A percentile compares a stretch with the other conserved stretches of the same genome.
Conservation (phyloP, 371 early-diverging fungal species). For the Mucor irregularis region DNA sequence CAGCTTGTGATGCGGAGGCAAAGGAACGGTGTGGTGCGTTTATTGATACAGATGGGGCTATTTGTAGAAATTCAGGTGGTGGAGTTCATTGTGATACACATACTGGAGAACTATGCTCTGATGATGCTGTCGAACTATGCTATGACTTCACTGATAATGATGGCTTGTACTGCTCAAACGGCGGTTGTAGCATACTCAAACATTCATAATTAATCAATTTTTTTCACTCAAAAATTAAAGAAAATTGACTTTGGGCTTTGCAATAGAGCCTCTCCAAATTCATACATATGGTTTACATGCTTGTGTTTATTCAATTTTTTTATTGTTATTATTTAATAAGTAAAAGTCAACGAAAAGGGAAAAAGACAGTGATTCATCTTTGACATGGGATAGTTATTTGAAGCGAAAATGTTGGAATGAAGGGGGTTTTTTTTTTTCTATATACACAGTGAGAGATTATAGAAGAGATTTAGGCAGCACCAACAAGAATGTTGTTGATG, state of each 20-base stretch:
- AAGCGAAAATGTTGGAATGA: background rate
- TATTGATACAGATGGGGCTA: background rate
- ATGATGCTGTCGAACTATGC: background rate
- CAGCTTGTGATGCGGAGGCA: background rate
- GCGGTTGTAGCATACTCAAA: no score
- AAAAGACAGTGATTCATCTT: no score
- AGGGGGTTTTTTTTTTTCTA: background rate
- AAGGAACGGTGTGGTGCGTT: background rate
- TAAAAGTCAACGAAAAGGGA: background rate
- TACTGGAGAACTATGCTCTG: background rate
- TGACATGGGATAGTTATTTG: background rate
- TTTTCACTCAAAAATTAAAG: background rate
- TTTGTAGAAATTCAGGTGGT: background rate
- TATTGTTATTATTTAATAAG: background rate
- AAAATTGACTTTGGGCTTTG: background rate
- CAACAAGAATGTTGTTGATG: constrained; percentile 98
- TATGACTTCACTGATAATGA: background rate
- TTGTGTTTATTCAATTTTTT: background rate
- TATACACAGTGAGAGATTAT: constrained; percentile 6
- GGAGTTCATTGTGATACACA: background rate
- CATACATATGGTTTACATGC: background rate
- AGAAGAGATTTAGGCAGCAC: constrained; percentile 52
- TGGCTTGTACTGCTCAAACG: background rate
- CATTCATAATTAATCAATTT: no score
- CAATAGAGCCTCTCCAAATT: no score